Evolutionary conservation across 371 early-diverging fungal genomes (phyloP), one percentile per base, ranked within the genome.

Genomic region (Smittium mucronatum): DNA sequence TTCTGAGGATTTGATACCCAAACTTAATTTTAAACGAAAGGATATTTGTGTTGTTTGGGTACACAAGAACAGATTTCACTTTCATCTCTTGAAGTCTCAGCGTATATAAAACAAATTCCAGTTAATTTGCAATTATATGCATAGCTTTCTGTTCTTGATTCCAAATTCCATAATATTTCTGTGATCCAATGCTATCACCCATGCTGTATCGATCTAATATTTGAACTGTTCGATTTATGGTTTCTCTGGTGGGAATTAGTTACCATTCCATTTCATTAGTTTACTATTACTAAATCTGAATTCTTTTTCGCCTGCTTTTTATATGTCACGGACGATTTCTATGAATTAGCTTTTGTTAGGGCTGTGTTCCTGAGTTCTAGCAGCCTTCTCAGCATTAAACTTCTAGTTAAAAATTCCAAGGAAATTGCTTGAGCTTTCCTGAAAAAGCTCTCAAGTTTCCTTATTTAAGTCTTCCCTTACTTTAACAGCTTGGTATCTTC

Each of bases 381-480:
- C 69, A 69, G 30, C 15, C 64, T 35, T 29, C 70, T 25, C 25
- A 70, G 26, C 31, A 34, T 32, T 66, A 57, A 30, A 36, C 30
- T 36, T 33, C 25, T n/a, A 25, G 0, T 5, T 31, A 25, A 11
- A 25, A 68, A 25, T 33, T 57, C 73, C 34, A 63, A 34, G 5
- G 36, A 25, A 0, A 72, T 28, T 32, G 73, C 67, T 34, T 35
- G 57, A 31, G 70, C 21, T 25, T 57, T 25, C 35, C 69, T 69
- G 2, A 72, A 64, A 15, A 72, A 26, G 15, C 64, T n/a, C 29
- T 68, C 73, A 25, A 72, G 73, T 28, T 57, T 35, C 15, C 65
- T 15, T 26, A 30, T 17, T 68, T 63, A 64, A 8, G 64, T 68
- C 8, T n/a, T 25, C n/a, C 11, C 63, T n/a, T 61, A 15, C 16